Conservation (phyloP, 2,329 filamentous ascomycete species). For the Camillea tinctor region DNA sequence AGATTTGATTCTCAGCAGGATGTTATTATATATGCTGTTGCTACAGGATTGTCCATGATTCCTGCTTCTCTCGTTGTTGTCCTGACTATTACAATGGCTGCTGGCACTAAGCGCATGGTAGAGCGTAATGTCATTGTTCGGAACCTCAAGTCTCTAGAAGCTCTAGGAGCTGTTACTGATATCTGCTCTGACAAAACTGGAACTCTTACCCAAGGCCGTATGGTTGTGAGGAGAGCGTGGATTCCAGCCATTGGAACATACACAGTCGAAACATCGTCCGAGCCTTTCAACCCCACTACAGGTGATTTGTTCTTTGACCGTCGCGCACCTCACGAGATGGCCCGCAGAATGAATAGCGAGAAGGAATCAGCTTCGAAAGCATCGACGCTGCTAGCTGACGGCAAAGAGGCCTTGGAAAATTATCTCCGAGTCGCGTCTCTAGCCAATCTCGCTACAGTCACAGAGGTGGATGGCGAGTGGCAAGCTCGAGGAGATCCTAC, state of each 20-base stretch:
- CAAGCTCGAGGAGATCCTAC: slow-evolving; percentile 64
- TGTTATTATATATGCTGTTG: slow-evolving; percentile 64
- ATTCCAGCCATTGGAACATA: slow-evolving; percentile 57
- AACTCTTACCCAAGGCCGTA: slow-evolving; percentile 62
- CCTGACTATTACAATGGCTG: slow-evolving; percentile 65
- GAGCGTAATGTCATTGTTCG: slow-evolving; percentile 57
- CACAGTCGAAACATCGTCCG: slow-evolving; percentile 52
- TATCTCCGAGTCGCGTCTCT: slow-evolving; percentile 61
- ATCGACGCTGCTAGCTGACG: slow-evolving; percentile 36
- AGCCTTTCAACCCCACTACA: slow-evolving; percentile 56
- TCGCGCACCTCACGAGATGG: slow-evolving; percentile 34
- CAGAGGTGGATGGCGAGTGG: slow-evolving; percentile 48
- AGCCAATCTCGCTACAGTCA: slow-evolving; percentile 52
- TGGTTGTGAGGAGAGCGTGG: slow-evolving; percentile 61
- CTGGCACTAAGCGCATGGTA: slow-evolving; percentile 58
- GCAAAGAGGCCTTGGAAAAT: slow-evolving; percentile 46
- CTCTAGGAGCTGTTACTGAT: slow-evolving; percentile 59
- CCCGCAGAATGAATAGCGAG: slow-evolving; percentile 30
- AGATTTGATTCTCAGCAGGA: slow-evolving; percentile 52
- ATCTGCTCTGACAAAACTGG: slow-evolving; percentile 58
- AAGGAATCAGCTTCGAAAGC: too few species aligned
- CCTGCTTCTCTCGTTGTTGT: slow-evolving; percentile 63
- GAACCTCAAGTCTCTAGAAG: slow-evolving; percentile 56
- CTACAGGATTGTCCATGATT: slow-evolving; percentile 59
- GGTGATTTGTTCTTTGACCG: slow-evolving; percentile 45